Percentiles rank a stretch among this genome's conserved stretches.
These are phyloP conservation scores for Nothophaeocryptopus gaeumannii DNA, from an alignment of 2,329 filamentous ascomycete genomes.

Conservation along the genomic window DNA sequence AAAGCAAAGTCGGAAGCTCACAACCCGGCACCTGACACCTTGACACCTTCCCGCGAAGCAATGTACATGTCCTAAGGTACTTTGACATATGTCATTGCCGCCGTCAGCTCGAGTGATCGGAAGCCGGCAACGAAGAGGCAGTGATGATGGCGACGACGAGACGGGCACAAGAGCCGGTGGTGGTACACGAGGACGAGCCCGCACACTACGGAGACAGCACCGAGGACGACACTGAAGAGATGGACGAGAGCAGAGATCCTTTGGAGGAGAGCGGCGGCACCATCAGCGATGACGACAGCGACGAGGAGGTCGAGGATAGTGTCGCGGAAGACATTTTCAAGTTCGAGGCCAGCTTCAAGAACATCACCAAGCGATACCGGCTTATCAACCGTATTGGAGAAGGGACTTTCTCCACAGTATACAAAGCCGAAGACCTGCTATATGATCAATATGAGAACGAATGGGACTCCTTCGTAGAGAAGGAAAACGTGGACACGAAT, in stretches of 20 bases:
- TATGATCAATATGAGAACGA: conserved; percentile 81
- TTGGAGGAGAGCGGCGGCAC: conserved; percentile 52
- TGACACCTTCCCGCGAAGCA: background rate
- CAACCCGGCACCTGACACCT: background rate
- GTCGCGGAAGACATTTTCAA: conserved; percentile 85
- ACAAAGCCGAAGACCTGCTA: conserved; percentile 91
- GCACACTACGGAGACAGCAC: conserved; percentile 25
- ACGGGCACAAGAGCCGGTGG: conserved; percentile 19
- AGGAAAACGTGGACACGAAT: conserved; percentile 24
- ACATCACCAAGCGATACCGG: conserved; percentile 79
- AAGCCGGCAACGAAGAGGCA: conserved; percentile 15
- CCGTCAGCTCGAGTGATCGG: background rate
- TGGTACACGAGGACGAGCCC: conserved; percentile 24
- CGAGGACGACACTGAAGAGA: conserved; percentile 39
- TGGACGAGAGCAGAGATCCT: conserved; percentile 50
- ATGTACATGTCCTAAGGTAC: no score
- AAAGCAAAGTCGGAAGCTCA: no score
- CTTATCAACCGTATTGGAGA: conserved; percentile 97
- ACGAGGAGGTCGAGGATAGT: conserved; percentile 61
- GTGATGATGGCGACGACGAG: conserved; percentile 25
- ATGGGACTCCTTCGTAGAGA: conserved; percentile 71
- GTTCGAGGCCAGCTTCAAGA: conserved; percentile 76
- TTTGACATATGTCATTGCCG: no score
- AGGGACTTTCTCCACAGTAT: conserved; percentile 97
- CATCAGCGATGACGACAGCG: conserved; percentile 53